Conservation (phyloP, 345 rosid genomes). For the Hirschfeldia incana region DNA sequence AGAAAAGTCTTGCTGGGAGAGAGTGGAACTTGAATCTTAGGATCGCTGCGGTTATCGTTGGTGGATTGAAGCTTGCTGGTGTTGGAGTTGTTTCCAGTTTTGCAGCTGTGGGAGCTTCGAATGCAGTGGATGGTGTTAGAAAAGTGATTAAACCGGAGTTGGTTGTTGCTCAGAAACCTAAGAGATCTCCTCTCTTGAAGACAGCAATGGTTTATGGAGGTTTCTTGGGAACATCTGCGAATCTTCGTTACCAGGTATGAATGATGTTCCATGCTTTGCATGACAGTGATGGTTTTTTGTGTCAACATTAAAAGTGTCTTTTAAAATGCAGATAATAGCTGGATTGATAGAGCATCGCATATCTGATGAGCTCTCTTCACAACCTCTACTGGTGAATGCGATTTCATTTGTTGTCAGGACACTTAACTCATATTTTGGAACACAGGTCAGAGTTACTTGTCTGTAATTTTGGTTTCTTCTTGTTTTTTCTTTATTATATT, state of each 20-base stretch:
- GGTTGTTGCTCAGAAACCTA: constrained; percentile 48
- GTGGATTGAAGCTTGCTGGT: constrained; percentile 81
- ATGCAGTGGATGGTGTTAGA: constrained; percentile 53
- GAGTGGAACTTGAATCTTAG: constrained; percentile 81
- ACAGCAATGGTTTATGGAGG: constrained; percentile 72
- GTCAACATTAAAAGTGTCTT: constrained; percentile 22
- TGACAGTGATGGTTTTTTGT: background rate
- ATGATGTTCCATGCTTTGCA: constrained; percentile 18
- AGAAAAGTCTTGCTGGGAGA: constrained; percentile 80
- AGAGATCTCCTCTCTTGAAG: constrained; percentile 85
- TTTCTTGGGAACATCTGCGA: constrained; percentile 91
- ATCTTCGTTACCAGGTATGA: constrained; percentile 88
- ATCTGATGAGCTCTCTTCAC: constrained; percentile 77
- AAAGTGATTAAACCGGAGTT: constrained; percentile 56
- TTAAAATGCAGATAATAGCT: constrained; percentile 76
- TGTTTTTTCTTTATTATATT: background rate
- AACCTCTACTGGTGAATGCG: constrained; percentile 69
- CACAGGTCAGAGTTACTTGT: constrained; percentile 64
- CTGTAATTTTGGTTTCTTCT: constrained; percentile 22
- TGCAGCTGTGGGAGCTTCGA: constrained; percentile 85
- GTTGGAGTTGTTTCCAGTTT: constrained; percentile 88
- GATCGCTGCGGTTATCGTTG: constrained; percentile 81
- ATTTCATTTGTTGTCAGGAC: constrained; percentile 86
- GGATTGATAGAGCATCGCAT: constrained; percentile 91
- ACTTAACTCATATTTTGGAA: constrained; percentile 88